Base-by-base conservation (phyloP, 179 eudicot species). In the Beta lomatogona region DNA sequence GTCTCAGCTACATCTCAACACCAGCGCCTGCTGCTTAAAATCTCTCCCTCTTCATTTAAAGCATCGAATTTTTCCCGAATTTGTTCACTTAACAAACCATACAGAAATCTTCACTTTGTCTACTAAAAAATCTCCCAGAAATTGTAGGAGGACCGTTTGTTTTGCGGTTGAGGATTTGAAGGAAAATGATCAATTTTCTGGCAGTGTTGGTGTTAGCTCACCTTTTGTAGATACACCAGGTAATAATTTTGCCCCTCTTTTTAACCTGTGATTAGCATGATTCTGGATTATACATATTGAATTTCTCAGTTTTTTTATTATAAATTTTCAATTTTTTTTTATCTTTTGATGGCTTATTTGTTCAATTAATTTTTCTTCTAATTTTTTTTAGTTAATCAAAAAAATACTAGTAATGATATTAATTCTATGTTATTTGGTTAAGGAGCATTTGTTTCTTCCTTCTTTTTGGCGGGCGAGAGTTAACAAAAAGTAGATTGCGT, bases 141-240 rank as follows among this genome's bases (percentile, higher is more conserved):
- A 64, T 71, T 61, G 78, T 58, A 80, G 76, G 50, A 83, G 84
- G 76, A 55, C 86, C 53, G 86, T 88, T 83, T 90, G 92, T 67
- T 95, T 82, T 65, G 94, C 95, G 15, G 88, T 86, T 70, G 97
- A 91, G 16, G 97, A 93, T 75, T 81, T 79, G 61, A 82, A 75
- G 45, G 85, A 87, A 72, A 86, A 81, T 60, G 86, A 91, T 81
- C 82, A 76, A 36, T 54, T 72, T 48, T 67, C 84, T 45, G 80
- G 68, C 68, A 81, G 77, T 65, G 77, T 81, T 80, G 89, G 86
- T 46, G 76, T 83, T 77, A 83, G 86, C 73, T 85, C 93, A 45
- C 86, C 89, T 72, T 79, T 87, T 84, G 91, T 91, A 81, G 91
- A 92, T 81, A 88, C 86, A 80, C 92, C 89, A 45, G 88, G 92